Conservation (phyloP, 805 yeast genomes). For the Candida palmyrensis region DNA sequence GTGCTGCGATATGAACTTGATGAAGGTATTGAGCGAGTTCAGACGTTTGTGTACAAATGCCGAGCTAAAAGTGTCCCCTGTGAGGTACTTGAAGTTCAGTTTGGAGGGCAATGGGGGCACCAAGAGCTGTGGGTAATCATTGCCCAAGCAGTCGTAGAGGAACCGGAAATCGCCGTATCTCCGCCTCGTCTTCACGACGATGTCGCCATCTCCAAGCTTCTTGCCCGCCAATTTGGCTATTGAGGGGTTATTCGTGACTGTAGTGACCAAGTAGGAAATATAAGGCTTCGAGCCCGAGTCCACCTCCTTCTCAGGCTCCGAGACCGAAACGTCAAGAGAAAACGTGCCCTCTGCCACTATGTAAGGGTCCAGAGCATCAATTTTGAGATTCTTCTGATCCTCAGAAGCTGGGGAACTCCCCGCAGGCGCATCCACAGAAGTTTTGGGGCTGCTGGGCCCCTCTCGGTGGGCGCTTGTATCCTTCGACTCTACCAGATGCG, state of each 20-base stretch:
- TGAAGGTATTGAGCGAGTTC: constrained; percentile 70
- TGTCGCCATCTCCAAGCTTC: constrained; percentile 14
- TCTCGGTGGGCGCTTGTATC: neutral
- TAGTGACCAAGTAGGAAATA: constrained; percentile 64
- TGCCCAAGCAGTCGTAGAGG: constrained; percentile 65
- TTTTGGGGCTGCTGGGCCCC: neutral
- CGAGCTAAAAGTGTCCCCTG: constrained; percentile 85
- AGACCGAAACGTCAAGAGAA: constrained; percentile 31
- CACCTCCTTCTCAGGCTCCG: constrained; percentile 61
- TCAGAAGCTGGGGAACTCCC: no score
- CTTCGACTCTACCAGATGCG: neutral
- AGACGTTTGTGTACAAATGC: constrained; percentile 83
- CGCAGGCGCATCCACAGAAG: neutral
- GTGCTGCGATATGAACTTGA: constrained; percentile 69
- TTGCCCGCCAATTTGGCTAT: constrained; percentile 31
- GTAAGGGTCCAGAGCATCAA: no score
- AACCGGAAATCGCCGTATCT: constrained; percentile 85
- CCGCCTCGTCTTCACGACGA: constrained; percentile 55
- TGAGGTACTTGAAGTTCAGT: constrained; percentile 82
- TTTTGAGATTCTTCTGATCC: no score
- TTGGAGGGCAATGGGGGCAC: constrained; percentile 95
- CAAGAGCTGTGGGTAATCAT: constrained; percentile 79
- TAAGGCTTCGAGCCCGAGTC: constrained; percentile 70
- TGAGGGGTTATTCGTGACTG: constrained; percentile 58
- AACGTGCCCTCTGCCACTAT: neutral